Conservation (phyloP, 495 filamentous ascomycete genomes). For the Penicillium canescens region DNA sequence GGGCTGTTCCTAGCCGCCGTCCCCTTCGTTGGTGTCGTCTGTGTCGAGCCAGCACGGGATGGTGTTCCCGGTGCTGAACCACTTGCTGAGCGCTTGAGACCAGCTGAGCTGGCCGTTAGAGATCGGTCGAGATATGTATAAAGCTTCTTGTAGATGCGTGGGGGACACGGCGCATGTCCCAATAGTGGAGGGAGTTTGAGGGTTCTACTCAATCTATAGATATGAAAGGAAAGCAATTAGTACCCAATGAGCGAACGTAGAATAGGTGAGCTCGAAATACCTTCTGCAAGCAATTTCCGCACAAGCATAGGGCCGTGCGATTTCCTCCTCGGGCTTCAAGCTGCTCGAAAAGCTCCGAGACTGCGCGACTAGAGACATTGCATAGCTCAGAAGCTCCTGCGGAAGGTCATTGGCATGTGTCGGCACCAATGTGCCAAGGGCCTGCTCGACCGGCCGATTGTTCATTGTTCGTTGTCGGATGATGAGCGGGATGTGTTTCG, state of each 20-base stretch:
- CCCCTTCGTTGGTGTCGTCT: conserved; percentile 36
- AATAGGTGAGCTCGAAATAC: conserved; percentile 32
- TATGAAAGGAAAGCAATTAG: conserved; percentile 7
- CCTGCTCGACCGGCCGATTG: conserved; percentile 71
- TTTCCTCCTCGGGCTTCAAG: conserved; percentile 85
- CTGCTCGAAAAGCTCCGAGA: conserved; percentile 77
- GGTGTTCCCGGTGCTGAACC: conserved; percentile 31
- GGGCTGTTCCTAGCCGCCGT: conserved; percentile 29
- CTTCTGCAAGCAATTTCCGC: conserved; percentile 90
- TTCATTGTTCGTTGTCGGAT: conserved; percentile 33
- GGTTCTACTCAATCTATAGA: conserved; percentile 68
- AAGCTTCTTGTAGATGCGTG: conserved; percentile 80
- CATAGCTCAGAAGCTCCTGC: conserved; percentile 70
- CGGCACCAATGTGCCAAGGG: conserved; percentile 74
- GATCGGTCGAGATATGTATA: conserved; percentile 77
- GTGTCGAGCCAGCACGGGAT: conserved; percentile 24
- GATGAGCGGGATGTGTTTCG: not conserved
- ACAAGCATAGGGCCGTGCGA: conserved; percentile 83
- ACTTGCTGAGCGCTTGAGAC: conserved; percentile 32
- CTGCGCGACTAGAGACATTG: conserved; percentile 80
- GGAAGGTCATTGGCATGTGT: conserved; percentile 73
- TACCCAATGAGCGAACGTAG: not conserved
- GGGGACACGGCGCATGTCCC: conserved; percentile 78
- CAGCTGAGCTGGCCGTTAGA: conserved; percentile 47
- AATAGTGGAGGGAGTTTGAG: conserved; percentile 82